A percentile compares a stretch with the other conserved stretches of the same genome.
These are phyloP conservation scores for Fusarium nanum DNA, from an alignment of 2,329 filamentous ascomycete genomes.

Conservation along the genomic window DNA sequence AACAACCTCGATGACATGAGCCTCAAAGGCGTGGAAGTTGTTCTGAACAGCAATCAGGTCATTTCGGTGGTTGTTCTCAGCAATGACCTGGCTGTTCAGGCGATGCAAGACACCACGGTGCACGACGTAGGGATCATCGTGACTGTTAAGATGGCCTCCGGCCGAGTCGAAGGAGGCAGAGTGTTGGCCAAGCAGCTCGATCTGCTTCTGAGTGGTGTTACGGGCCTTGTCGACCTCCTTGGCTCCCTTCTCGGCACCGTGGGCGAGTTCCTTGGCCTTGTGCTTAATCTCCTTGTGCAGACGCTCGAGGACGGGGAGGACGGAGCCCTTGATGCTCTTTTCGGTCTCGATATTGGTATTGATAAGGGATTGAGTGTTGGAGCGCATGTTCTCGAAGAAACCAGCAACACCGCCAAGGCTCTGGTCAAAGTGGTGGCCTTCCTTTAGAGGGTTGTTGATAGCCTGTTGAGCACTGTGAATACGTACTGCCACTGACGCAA, in stretches of 20 bases:
- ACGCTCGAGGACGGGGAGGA: conserved; percentile 88
- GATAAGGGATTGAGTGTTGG: conserved; percentile 90
- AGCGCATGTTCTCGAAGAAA: conserved; percentile 92
- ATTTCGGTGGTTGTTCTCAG: conserved; percentile 96
- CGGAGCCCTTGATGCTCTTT: conserved; percentile 85
- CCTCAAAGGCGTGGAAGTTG: conserved; percentile 88
- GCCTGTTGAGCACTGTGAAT: conserved; percentile 63
- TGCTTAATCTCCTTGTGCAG: conserved; percentile 97
- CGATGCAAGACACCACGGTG: conserved; percentile 84
- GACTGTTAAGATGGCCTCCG: conserved; percentile 75
- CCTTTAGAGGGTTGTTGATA: conserved; percentile 84
- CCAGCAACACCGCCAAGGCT: conserved; percentile 86
- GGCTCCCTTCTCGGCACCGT: conserved; percentile 83
- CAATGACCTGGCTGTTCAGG: conserved; percentile 88
- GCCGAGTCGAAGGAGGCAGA: conserved; percentile 82
- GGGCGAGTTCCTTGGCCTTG: conserved; percentile 89
- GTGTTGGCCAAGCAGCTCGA: conserved; percentile 91
- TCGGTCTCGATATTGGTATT: conserved; percentile 93
- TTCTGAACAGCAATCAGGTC: conserved; percentile 93
- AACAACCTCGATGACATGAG: conserved; percentile 83
- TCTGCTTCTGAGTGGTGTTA: conserved; percentile 89
- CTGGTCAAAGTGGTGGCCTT: conserved; percentile 94
- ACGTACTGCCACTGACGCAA: background rate
- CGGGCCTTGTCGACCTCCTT: conserved; percentile 95
- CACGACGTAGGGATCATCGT: conserved; percentile 89